Evolutionary conservation across 129 eudicot species (phyloP).

Genomic region (Lactuca saligna): DNA sequence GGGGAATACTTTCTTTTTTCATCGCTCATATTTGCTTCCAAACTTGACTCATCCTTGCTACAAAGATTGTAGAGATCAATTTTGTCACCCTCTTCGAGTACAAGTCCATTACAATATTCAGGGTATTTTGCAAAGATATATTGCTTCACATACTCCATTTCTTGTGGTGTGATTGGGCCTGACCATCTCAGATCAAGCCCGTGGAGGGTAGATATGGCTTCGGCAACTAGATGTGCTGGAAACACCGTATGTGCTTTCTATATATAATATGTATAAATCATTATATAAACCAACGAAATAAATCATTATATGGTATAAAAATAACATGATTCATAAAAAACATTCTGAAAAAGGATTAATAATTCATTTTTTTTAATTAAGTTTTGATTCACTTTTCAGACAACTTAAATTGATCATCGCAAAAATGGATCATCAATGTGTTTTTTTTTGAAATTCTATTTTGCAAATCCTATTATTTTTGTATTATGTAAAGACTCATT

Average conservation of each 20-base stretch:
- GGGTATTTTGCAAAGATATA: constrained; percentile 79
- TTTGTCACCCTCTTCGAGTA: constrained; percentile 48
- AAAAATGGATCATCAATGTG: too few relatives aligned
- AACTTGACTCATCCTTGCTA: constrained; percentile 42
- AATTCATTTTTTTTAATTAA: too few relatives aligned
- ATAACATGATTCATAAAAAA: too few relatives aligned
- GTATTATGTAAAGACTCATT: too few relatives aligned
- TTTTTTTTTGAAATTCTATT: too few relatives aligned
- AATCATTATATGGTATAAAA: too few relatives aligned
- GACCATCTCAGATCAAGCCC: constrained; percentile 88
- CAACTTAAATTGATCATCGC: too few relatives aligned
- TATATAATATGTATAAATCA: neutral
- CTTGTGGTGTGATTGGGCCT: constrained; percentile 82
- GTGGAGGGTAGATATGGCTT: constrained; percentile 84
- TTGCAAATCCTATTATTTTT: too few relatives aligned
- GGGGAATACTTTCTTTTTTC: constrained; percentile 57
- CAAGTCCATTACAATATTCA: constrained; percentile 69
- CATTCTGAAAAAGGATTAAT: too few relatives aligned
- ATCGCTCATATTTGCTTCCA: constrained; percentile 44
- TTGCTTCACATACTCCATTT: constrained; percentile 76
- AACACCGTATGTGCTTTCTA: constrained; percentile 76
- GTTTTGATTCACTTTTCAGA: too few relatives aligned
- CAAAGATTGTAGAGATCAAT: constrained; percentile 52
- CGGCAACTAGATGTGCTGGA: constrained; percentile 84
- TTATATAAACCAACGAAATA: too few relatives aligned